Evolutionary conservation across 148 eudicot species (phyloP).

Genomic region (Talinum fruticosum): DNA sequence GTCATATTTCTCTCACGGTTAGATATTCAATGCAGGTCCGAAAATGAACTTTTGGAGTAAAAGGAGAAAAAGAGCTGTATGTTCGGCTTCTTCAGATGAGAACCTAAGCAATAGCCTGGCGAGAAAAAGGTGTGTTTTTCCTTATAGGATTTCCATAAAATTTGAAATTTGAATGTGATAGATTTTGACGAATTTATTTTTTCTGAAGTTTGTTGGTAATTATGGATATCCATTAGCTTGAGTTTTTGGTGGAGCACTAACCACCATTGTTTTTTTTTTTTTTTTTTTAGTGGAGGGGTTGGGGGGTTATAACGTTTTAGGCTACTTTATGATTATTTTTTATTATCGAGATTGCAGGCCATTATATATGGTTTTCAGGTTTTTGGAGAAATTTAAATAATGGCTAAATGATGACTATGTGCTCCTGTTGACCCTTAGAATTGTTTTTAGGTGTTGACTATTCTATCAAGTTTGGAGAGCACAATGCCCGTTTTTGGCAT

Average conservation of each 20-base stretch:
- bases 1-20: background rate
- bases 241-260: background rate
- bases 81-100: slow-evolving; percentile 32
- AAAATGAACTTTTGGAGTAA: slow-evolving; percentile 8
- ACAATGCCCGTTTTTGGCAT: background rate
- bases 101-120: slow-evolving; percentile 22
- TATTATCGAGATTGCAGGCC: too few species aligned
- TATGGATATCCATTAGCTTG: background rate
- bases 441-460: too few species aligned
- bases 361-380: too few species aligned
- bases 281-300: background rate
- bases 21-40: slow-evolving; percentile 17
- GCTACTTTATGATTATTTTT: too few species aligned
- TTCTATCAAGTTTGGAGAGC: too few species aligned
- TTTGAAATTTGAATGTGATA: background rate
- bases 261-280: background rate
- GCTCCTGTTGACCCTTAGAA: too few species aligned
- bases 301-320: too few species aligned
- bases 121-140: slow-evolving; percentile 32
- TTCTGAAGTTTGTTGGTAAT: too few species aligned
- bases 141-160: background rate
- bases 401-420: too few species aligned
- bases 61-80: slow-evolving; percentile 26
- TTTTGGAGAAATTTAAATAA: too few species aligned
- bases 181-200: too few species aligned